phyloP scores from a whole-genome alignment of 202 grass and related monocot genomes.

The Saccharum hybrid region DNA sequence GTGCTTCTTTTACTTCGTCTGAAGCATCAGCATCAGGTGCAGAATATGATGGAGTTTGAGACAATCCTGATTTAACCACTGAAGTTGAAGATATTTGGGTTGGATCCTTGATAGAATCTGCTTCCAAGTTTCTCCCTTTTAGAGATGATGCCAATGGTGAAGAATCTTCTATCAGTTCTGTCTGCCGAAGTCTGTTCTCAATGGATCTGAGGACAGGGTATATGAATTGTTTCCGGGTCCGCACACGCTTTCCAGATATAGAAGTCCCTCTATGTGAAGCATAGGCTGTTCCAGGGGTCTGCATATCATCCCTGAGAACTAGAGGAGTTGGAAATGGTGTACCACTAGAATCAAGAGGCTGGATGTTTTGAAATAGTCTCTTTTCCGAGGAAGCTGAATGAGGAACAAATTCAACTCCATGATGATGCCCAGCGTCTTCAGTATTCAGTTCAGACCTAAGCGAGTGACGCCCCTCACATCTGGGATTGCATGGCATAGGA shows the following conservation, averaged over 20 bases:
- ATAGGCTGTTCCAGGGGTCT: conserved; percentile 73
- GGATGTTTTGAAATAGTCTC: conserved; percentile 33
- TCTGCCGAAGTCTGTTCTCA: conserved; percentile 38
- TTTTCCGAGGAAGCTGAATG: conserved; percentile 36
- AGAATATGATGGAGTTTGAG: conserved; percentile 6
- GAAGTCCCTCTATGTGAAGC: conserved; percentile 50
- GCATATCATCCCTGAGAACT: conserved; percentile 63
- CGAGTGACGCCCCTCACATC: conserved; percentile 5
- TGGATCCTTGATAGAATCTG: conserved; percentile 36
- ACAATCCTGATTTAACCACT: conserved; percentile 43
- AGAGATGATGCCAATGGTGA: conserved; percentile 20
- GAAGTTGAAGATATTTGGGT: conserved; percentile 14
- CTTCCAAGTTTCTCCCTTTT: conserved; percentile 2
- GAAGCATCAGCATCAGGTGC: conserved; percentile 29
- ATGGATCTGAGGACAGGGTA: conserved; percentile 68
- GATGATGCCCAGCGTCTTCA: conserved; percentile 34
- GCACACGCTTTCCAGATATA: conserved; percentile 48
- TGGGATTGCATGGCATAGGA: conserved; percentile 40
- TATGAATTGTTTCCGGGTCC: conserved; percentile 52
- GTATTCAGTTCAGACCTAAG: conserved; percentile 20
- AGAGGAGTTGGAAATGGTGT: conserved; percentile 72
- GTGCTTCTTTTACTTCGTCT: conserved; percentile 33
- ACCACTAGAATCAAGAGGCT: conserved; percentile 23
- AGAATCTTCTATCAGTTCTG: conserved; percentile 24
- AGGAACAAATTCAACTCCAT: conserved; percentile 28